Base-by-base conservation (phyloP, 768 basidiomycete genomes). In the Suillus hirtellus region DNA sequence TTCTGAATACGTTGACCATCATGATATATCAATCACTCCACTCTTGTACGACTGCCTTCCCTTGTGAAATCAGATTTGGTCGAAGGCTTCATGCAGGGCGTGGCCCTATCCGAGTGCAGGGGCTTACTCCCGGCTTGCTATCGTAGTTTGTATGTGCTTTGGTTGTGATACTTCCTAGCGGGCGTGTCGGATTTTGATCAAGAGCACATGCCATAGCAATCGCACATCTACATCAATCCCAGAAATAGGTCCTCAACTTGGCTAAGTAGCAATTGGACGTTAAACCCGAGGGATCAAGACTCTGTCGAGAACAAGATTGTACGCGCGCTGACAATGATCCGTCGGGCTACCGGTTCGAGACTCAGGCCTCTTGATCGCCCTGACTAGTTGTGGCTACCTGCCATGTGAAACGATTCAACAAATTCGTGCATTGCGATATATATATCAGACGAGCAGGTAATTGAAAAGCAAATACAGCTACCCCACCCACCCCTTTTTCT, bases 381-480 rank as follows among this genome's bases (percentile, higher is more conserved):
- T 53, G 19, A n/a, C 19, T 12, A 10, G 52, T 35, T 7, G 31
- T 53, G 52, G 31, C 9, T 31, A 52, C 17, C 24, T 47, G 21
- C 47, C 34, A 24, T n/a, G 19, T 38, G 8, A 61, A 52, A 62
- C 50, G 53, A 63, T 63, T 72, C 69, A 74, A 70, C 72, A 73
- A 64, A 69, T 62, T 66, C 54, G 69, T 63, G 70, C 65, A 75
- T 75, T 71, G 61, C 47, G 62, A 68, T 63, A 76, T 73, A 76
- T 74, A 68, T 73, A 71, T 66, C 70, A 65, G 60, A 63, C 65
- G 67, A 67, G 73, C 47, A 68, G 67, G 65, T 64, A 68, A 66
- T 68, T 68, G 67, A 65, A 67, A 61, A 63, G 60, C 63, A 65
- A 63, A 68, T 67, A 62, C 75, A 69, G 60, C 67, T 67, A 66